Evolutionary conservation across 202 grass and related monocot genomes (phyloP).

Genomic region (Thinopyrum obtusiflorum): DNA sequence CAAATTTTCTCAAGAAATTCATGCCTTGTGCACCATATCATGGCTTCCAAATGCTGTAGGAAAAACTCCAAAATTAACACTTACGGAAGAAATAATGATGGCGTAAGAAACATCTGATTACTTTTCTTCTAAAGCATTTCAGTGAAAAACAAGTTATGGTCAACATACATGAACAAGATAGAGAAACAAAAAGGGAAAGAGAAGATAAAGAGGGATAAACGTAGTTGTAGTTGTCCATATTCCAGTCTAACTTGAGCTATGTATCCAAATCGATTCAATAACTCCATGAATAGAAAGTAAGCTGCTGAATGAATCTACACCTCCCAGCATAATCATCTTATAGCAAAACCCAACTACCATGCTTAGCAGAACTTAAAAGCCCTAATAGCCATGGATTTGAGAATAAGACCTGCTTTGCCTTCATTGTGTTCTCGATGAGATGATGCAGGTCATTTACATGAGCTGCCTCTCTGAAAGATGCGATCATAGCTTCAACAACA

Average conservation of each 20-base stretch:
- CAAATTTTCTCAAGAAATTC: conserved; percentile 59
- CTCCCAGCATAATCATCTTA: not conserved
- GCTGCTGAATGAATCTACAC: not conserved
- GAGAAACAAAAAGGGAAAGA: not conserved
- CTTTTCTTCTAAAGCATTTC: conserved; percentile 23
- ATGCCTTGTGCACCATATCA: conserved; percentile 88
- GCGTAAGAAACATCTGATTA: conserved; percentile 25
- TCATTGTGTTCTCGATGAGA: conserved; percentile 72
- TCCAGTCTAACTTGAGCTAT: conserved; percentile 1
- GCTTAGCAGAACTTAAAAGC: conserved; percentile 1
- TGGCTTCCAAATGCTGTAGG: conserved; percentile 91
- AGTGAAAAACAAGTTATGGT: not conserved
- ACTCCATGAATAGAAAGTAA: conserved; percentile 3
- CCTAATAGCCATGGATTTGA: conserved; percentile 12
- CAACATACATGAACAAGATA: conserved; percentile 4
- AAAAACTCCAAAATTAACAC: conserved; percentile 46
- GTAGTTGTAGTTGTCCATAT: not conserved
- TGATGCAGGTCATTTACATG: conserved; percentile 82
- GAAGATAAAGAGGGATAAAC: not conserved
- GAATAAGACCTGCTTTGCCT: conserved; percentile 82
- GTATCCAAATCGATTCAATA: not conserved
- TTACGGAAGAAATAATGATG: conserved; percentile 20
- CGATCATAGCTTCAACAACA: conserved; percentile 81
- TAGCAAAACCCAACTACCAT: conserved; percentile 16
- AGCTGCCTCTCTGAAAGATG: conserved; percentile 72